Conservation (phyloP, 2,329 filamentous ascomycete genomes). For the Celoporthe dispersa region DNA sequence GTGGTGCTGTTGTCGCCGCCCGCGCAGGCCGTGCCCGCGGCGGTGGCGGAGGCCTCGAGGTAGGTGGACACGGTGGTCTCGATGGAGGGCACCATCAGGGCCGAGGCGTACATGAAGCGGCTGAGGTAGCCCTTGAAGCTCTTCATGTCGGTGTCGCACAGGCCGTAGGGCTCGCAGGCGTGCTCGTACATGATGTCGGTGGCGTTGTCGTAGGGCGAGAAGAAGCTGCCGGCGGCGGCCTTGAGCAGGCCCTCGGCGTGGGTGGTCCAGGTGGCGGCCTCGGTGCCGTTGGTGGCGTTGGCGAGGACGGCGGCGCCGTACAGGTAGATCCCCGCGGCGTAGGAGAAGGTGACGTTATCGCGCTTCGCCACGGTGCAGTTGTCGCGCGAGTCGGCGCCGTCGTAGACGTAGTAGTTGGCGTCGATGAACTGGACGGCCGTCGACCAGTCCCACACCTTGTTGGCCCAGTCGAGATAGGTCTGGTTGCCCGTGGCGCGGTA, state of each 20-base stretch:
- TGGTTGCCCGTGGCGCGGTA: slow-evolving; percentile 70
- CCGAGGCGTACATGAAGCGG: slow-evolving; percentile 65
- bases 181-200: slow-evolving; percentile 68
- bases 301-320: slow-evolving; percentile 68
- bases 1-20: slow-evolving; percentile 56
- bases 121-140: slow-evolving; percentile 72
- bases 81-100: slow-evolving; percentile 61
- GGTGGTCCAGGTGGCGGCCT: slow-evolving; percentile 56
- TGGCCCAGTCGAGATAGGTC: slow-evolving; percentile 70
- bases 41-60: slow-evolving; percentile 56
- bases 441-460: slow-evolving; percentile 70
- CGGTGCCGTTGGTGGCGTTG: slow-evolving; percentile 65
- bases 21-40: slow-evolving; percentile 61
- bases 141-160: slow-evolving; percentile 67
- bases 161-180: slow-evolving; percentile 63
- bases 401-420: slow-evolving; percentile 58
- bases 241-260: slow-evolving; percentile 57
- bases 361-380: slow-evolving; percentile 53
- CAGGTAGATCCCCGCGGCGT: slow-evolving; percentile 68
- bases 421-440: slow-evolving; percentile 61
- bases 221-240: slow-evolving; percentile 56
- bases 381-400: slow-evolving; percentile 60
- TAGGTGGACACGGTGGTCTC: slow-evolving; percentile 50
- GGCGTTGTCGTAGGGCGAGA: slow-evolving; percentile 54
- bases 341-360: slow-evolving; percentile 65